phyloP scores from a whole-genome alignment of 176 grass and related monocot species.

The Chloris gayana region DNA sequence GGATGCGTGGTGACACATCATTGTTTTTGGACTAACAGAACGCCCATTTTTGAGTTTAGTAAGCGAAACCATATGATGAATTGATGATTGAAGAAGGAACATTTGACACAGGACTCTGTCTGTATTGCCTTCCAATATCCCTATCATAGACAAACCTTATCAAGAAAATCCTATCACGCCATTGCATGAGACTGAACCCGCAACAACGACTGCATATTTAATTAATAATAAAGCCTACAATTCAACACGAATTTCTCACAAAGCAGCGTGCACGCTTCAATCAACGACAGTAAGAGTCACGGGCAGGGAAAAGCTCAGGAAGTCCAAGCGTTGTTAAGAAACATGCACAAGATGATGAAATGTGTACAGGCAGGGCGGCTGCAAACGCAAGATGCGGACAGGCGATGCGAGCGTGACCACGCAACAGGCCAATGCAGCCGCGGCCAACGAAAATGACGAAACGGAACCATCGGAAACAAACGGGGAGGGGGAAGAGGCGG shows the following conservation, averaged over 20 bases:
- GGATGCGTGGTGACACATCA: neutral
- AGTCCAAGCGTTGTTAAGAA: constrained; percentile 3
- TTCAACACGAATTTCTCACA: neutral
- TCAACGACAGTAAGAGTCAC: neutral
- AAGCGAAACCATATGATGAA: neutral
- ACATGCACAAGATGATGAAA: neutral
- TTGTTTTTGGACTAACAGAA: neutral
- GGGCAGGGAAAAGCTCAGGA: neutral
- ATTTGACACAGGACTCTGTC: neutral
- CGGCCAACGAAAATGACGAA: neutral
- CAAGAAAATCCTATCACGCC: neutral
- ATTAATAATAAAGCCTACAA: neutral
- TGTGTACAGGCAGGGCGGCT: neutral
- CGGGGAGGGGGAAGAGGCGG: neutral
- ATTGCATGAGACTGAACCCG: neutral
- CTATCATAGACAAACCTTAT: neutral
- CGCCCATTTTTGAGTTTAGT: neutral
- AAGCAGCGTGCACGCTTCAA: constrained; percentile 42
- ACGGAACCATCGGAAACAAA: constrained; percentile 2
- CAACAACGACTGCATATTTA: neutral
- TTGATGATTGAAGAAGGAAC: neutral
- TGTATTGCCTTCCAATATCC: constrained; percentile 1
- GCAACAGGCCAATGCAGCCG: constrained; percentile 5
- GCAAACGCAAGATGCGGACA: neutral
- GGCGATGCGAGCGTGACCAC: neutral